These are phyloP conservation scores for Vishniacozyma victoriae DNA, from an alignment of 768 basidiomycete species.

Conservation along the genomic window DNA sequence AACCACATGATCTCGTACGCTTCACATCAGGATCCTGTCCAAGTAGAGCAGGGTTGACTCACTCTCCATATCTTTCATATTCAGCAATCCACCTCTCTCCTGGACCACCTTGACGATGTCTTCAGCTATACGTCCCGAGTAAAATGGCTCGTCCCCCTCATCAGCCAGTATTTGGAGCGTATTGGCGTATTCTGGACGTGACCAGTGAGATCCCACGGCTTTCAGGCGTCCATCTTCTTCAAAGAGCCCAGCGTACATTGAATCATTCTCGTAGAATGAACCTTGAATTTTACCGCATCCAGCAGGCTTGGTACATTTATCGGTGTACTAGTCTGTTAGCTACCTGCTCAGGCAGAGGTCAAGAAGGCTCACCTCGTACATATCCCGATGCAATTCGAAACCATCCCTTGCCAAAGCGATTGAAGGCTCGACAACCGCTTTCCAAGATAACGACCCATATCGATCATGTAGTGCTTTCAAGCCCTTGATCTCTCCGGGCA, in stretches of 20 bases:
- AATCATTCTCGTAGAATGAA: slow-evolving; percentile 18
- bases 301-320: slow-evolving; percentile 9
- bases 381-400: slow-evolving; percentile 51
- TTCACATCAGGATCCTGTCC: background rate
- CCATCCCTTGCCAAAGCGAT: slow-evolving; percentile 62
- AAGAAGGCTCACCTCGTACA: slow-evolving; percentile 19
- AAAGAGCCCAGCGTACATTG: slow-evolving; percentile 17
- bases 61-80: slow-evolving; percentile 56
- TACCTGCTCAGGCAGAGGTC: background rate
- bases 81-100: slow-evolving; percentile 71
- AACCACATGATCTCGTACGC: slow-evolving; percentile 64
- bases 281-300: slow-evolving; percentile 13
- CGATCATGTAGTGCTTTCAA: slow-evolving; percentile 71
- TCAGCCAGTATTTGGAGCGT: slow-evolving; percentile 68
- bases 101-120: slow-evolving; percentile 64
- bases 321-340: slow-evolving; percentile 10
- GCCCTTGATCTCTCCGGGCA: slow-evolving; percentile 83
- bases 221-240: slow-evolving; percentile 14
- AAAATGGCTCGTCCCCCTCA: slow-evolving; percentile 74
- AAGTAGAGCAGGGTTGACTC: background rate
- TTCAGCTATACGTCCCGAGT: slow-evolving; percentile 74
- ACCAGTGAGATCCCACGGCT: slow-evolving; percentile 9
- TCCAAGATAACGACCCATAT: slow-evolving; percentile 75
- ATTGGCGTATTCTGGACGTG: slow-evolving; percentile 54
- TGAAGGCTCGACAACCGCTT: slow-evolving; percentile 63